Conservation (phyloP, 1,284 basidiomycete genomes). For the Ustilago nuda region DNA sequence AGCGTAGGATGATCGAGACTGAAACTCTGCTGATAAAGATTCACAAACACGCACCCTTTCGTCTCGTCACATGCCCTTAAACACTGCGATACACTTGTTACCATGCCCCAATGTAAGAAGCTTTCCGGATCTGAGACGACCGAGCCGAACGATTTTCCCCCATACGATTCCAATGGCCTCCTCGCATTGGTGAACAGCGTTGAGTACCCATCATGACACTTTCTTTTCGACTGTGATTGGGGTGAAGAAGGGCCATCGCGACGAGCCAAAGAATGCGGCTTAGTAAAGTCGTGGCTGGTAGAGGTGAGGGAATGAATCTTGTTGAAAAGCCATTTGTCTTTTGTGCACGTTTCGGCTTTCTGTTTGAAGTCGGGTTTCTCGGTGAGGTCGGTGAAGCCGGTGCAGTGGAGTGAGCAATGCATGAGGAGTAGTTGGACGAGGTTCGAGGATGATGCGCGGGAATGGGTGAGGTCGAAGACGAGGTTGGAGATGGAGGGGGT, state of each 20-base stretch:
- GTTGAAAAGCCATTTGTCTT: conserved; percentile 5
- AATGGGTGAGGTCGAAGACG: background rate
- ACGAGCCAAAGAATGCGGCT: background rate
- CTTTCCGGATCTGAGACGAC: conserved; percentile 29
- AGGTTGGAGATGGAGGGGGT: background rate
- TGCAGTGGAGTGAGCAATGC: conserved; percentile 25
- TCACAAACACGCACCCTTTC: conserved; percentile 27
- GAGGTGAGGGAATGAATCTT: conserved; percentile 8
- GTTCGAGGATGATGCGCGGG: background rate
- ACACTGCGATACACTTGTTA: conserved; percentile 9
- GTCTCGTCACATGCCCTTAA: conserved; percentile 27
- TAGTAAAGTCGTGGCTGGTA: background rate
- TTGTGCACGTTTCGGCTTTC: conserved; percentile 7
- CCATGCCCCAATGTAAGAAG: conserved; percentile 40
- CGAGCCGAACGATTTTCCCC: conserved; percentile 18
- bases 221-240: background rate
- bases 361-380: background rate
- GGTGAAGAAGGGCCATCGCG: background rate
- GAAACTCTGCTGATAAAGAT: conserved; percentile 36
- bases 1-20: conserved; percentile 15
- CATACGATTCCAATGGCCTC: conserved; percentile 19
- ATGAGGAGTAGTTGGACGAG: conserved; percentile 8
- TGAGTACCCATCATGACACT: conserved; percentile 15
- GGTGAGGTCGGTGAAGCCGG: conserved; percentile 5
- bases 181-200: conserved; percentile 10